A percentile compares a stretch with the other conserved stretches of the same genome.
These are phyloP conservation scores for Synura sp. DNA, from an alignment of 352 stramenopile genomes.

Conservation along the genomic window DNA sequence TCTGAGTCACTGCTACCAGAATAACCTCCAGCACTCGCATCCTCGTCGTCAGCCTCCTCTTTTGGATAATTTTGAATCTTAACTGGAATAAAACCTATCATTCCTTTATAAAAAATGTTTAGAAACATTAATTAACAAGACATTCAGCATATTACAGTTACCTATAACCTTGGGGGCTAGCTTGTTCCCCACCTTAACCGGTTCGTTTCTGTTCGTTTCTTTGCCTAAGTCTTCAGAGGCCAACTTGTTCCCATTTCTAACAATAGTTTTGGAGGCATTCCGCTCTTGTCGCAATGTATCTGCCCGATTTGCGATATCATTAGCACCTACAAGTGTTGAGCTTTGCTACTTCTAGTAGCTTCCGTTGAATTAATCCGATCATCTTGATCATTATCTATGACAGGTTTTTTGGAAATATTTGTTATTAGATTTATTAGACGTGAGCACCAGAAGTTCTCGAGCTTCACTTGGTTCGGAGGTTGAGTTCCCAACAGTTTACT, in stretches of 20 bases:
- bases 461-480: slow-evolving; percentile 27
- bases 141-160: slow-evolving; percentile 30
- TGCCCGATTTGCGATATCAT: slow-evolving; percentile 1
- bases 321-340: slow-evolving; percentile 33
- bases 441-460: slow-evolving; percentile 18
- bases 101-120: slow-evolving; percentile 34
- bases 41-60: slow-evolving; percentile 28
- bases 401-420: slow-evolving; percentile 1
- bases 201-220: slow-evolving; percentile 31
- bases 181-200: slow-evolving; percentile 25
- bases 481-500: slow-evolving; percentile 24
- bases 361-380: slow-evolving; percentile 19
- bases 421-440: slow-evolving; percentile 25
- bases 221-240: slow-evolving; percentile 27
- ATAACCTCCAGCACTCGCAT: slow-evolving; percentile 19
- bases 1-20: slow-evolving; percentile 26
- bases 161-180: slow-evolving; percentile 31
- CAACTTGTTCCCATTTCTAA: slow-evolving; percentile 30
- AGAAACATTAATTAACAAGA: slow-evolving; percentile 26
- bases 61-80: slow-evolving; percentile 29
- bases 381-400: slow-evolving; percentile 34
- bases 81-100: slow-evolving; percentile 33
- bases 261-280: slow-evolving; percentile 9
- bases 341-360: slow-evolving; percentile 30
- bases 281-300: slow-evolving; percentile 24